Evolutionary conservation across 208 protist genomes (phyloP).

Genomic region (Vickermania ingenoplastis): DNA sequence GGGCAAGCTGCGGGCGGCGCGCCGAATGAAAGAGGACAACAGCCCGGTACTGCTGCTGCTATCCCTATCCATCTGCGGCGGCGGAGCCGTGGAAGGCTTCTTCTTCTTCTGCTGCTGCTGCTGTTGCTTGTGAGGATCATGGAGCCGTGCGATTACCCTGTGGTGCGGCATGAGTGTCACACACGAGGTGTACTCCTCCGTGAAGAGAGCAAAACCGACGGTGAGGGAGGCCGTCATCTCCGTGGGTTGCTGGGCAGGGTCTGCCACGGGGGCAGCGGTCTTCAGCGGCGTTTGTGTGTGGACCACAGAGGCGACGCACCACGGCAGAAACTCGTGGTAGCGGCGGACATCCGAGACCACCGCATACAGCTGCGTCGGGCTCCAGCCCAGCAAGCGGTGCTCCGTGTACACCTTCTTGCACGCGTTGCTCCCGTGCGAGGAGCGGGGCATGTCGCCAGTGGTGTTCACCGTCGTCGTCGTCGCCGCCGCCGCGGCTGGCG

Average conservation of each 20-base stretch:
- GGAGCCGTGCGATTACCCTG: slow-evolving; percentile 42
- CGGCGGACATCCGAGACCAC: slow-evolving; percentile 70
- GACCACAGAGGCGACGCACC: slow-evolving; percentile 58
- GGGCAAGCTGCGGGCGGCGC: not conserved
- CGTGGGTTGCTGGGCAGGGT: slow-evolving; percentile 14
- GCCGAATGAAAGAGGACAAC: not conserved
- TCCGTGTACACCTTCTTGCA: slow-evolving; percentile 54
- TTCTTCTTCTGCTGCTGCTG: too few relatives aligned
- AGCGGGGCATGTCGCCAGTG: not conserved
- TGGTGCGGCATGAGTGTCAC: slow-evolving; percentile 43
- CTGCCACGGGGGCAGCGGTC: not conserved
- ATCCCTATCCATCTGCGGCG: too few relatives aligned
- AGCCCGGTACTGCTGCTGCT: slow-evolving; percentile 2
- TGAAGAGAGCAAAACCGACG: slow-evolving; percentile 68
- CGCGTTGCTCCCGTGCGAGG: slow-evolving; percentile 1
- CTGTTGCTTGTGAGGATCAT: slow-evolving; percentile 29
- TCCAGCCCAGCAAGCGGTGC: slow-evolving; percentile 74
- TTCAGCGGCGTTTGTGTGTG: slow-evolving; percentile 12
- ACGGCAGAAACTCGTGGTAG: slow-evolving; percentile 69
- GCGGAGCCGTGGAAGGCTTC: not conserved
- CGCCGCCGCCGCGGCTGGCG: not conserved
- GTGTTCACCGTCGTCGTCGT: not conserved
- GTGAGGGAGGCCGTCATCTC: slow-evolving; percentile 65
- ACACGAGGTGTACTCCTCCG: slow-evolving; percentile 63
- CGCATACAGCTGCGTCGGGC: slow-evolving; percentile 40